These are phyloP conservation scores for Cystofilobasidium bisporidii DNA, from an alignment of 768 basidiomycete genomes.

Conservation along the genomic window DNA sequence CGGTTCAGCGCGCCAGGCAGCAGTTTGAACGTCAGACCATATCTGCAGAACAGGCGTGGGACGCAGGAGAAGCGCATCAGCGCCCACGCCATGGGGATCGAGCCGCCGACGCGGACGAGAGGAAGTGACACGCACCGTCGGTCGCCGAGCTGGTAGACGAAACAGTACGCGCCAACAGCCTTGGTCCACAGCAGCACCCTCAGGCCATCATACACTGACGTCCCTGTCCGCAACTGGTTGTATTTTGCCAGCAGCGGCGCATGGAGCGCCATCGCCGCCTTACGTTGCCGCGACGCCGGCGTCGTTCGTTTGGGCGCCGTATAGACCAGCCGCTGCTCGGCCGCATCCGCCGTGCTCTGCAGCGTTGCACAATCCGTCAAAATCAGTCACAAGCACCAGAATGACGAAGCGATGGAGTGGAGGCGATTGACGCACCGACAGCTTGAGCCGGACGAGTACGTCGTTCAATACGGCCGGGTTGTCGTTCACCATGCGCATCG, in stretches of 20 bases:
- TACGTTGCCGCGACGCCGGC: neutral
- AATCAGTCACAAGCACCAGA: neutral
- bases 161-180: constrained; percentile 20
- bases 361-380: neutral
- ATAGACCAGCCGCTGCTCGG: constrained; percentile 71
- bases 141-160: constrained; percentile 14
- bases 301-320: constrained; percentile 52
- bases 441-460: constrained; percentile 52
- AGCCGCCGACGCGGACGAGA: neutral
- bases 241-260: neutral
- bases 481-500: constrained; percentile 60
- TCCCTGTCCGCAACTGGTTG: neutral
- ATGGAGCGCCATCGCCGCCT: neutral
- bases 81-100: neutral
- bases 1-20: constrained; percentile 1
- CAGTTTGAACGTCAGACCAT: constrained; percentile 13
- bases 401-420: neutral
- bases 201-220: neutral
- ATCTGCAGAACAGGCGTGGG: neutral
- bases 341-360: constrained; percentile 73
- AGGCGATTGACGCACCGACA: constrained; percentile 45
- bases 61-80: neutral
- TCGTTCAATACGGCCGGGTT: constrained; percentile 54
- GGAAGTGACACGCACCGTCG: constrained; percentile 17
- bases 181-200: constrained; percentile 17